Percentiles rank a stretch among this genome's conserved stretches.
Conservation (phyloP, 768 basidiomycete species). For the Kwoniella sp. region DNA sequence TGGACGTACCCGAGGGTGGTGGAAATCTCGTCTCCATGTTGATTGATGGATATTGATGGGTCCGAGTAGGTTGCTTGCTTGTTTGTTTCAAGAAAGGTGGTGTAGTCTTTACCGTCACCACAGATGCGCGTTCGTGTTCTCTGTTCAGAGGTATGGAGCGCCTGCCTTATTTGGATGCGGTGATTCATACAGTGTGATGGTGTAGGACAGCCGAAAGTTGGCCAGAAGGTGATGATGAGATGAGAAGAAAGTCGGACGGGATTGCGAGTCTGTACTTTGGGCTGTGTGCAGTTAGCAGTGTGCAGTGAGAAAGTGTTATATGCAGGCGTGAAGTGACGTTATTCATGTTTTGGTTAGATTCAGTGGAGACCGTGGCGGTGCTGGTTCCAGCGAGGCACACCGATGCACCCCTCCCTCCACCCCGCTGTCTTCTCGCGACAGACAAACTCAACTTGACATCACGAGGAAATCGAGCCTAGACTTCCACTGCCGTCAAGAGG, state of each 20-base stretch:
- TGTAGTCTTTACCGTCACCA: too few relatives aligned
- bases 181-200: too few relatives aligned
- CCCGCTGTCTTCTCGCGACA: too few relatives aligned
- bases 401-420: not conserved
- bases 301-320: not conserved
- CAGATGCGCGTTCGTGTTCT: too few relatives aligned
- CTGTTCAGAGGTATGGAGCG: too few relatives aligned
- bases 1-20: conserved; percentile 78
- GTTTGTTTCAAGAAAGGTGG: not conserved
- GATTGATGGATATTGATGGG: not conserved
- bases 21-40: conserved; percentile 60
- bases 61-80: not conserved
- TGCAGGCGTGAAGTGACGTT: conserved; percentile 1
- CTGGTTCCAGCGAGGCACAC: conserved; percentile 13
- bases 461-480: too few relatives aligned
- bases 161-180: too few relatives aligned
- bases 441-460: too few relatives aligned
- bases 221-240: too few relatives aligned
- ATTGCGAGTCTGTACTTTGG: not conserved
- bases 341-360: not conserved
- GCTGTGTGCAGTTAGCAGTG: not conserved
- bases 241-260: too few relatives aligned
- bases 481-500: too few relatives aligned
- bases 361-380: conserved; percentile 10
- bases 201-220: too few relatives aligned